A percentile compares a stretch with the other conserved stretches of the same genome.
phyloP scores from a whole-genome alignment of 129 eudicot genomes.

The Mikania micrantha region DNA sequence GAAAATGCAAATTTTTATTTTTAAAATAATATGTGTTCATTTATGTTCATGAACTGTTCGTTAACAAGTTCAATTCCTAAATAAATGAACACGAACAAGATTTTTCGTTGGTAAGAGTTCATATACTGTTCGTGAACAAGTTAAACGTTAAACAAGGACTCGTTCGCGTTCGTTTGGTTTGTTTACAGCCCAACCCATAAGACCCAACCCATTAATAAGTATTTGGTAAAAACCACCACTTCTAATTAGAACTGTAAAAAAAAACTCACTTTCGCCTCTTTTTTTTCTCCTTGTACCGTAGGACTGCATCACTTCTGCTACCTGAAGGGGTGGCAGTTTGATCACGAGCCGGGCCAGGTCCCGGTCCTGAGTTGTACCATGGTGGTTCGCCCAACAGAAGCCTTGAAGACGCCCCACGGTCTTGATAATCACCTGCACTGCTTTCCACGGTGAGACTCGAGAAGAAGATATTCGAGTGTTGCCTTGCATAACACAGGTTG shows the following conservation, averaged over 20 bases:
- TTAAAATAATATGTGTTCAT: no score
- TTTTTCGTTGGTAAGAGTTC: no score
- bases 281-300: constrained; percentile 64
- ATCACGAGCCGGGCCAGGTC: constrained; percentile 5
- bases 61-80: no score
- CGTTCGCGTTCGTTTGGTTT: no score
- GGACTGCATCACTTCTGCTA: constrained; percentile 48
- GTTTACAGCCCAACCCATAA: no score
- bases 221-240: not conserved
- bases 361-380: constrained; percentile 16
- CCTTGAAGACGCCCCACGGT: constrained; percentile 42
- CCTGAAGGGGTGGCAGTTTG: constrained; percentile 24
- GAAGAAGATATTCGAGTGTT: constrained; percentile 37
- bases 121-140: no score
- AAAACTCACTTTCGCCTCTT: constrained; percentile 58
- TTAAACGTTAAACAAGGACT: no score
- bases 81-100: no score
- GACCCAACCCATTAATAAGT: not conserved
- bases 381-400: constrained; percentile 47
- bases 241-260: not conserved
- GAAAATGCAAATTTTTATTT: no score
- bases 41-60: no score
- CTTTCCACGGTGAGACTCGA: constrained; percentile 35
- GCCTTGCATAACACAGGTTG: constrained; percentile 25
- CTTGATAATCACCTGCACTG: constrained; percentile 40